Conservation (phyloP, 2,329 filamentous ascomycete genomes). For the Cyphellophora europaea region DNA sequence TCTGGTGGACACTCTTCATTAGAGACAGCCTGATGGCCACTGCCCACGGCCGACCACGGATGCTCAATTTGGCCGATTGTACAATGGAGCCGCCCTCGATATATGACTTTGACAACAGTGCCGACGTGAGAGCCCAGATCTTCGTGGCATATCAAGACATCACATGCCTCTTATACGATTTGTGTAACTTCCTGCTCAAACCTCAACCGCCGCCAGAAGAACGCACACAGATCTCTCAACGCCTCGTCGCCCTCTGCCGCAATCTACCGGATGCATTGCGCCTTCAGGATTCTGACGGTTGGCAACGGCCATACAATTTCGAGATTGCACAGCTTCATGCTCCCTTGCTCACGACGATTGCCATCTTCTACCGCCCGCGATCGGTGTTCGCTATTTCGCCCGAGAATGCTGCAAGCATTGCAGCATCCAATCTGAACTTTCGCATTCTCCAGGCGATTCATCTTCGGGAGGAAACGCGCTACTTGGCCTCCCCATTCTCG, state of each 20-base stretch:
- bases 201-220: constrained; percentile 1
- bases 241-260: constrained; percentile 7
- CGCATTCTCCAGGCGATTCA: constrained; percentile 10
- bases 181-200: constrained; percentile 7
- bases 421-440: constrained; percentile 8
- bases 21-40: constrained; percentile 10
- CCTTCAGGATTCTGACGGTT: constrained; percentile 4
- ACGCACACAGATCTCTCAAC: constrained; percentile 4
- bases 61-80: constrained; percentile 7
- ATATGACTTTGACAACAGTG: constrained; percentile 6
- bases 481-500: constrained; percentile 5
- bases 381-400: constrained; percentile 7
- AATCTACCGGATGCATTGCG: constrained; percentile 6
- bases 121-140: constrained; percentile 4
- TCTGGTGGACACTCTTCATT: constrained; percentile 13
- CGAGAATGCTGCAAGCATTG: constrained; percentile 3
- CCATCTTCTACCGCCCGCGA: constrained; percentile 7
- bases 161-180: constrained; percentile 7
- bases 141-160: constrained; percentile 9
- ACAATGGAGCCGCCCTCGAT: constrained; percentile 2
- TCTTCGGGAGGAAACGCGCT: constrained; percentile 9
- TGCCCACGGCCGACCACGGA: constrained; percentile 8
- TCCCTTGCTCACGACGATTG: constrained; percentile 10
- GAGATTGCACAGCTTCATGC: constrained; percentile 8
- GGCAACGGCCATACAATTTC: constrained; percentile 6